phyloP scores from a whole-genome alignment of 2,329 filamentous ascomycete species.

The Pseudomassariella vexata region DNA sequence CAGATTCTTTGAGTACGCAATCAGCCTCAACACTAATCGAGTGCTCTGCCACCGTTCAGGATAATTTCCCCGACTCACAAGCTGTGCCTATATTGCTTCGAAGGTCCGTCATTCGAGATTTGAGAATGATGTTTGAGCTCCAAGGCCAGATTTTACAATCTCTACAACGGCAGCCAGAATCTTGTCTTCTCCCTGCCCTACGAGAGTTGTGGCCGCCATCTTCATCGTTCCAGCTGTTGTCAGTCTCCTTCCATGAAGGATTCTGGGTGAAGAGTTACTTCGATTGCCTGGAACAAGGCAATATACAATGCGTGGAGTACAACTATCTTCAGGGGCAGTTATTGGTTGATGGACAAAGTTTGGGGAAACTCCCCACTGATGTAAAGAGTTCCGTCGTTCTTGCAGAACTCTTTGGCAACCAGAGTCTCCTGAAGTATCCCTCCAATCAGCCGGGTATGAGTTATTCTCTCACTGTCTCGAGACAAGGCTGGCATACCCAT shows the following conservation, averaged over 20 bases:
- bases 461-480: constrained; percentile 16
- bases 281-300: constrained; percentile 6
- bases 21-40: constrained; percentile 17
- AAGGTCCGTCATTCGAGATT: constrained; percentile 38
- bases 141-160: constrained; percentile 24
- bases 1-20: constrained; percentile 3
- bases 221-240: constrained; percentile 12
- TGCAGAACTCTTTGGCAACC: constrained; percentile 46
- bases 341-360: constrained; percentile 34
- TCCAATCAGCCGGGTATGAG: constrained; percentile 31
- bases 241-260: constrained; percentile 10
- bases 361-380: constrained; percentile 35
- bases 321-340: constrained; percentile 27
- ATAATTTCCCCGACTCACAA: constrained; percentile 32
- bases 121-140: constrained; percentile 34
- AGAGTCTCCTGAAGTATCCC: constrained; percentile 44
- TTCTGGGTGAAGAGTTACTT: constrained; percentile 25
- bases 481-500: constrained; percentile 41
- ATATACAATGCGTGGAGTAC: constrained; percentile 23
- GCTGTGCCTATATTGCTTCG: constrained; percentile 25
- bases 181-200: constrained; percentile 29
- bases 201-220: constrained; percentile 35
- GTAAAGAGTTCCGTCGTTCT: constrained; percentile 24
- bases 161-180: constrained; percentile 18
- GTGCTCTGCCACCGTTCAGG: constrained; percentile 31